Evolutionary conservation across 2,329 filamentous ascomycete genomes (phyloP).

Genomic region (Penicillium oxalicum): DNA sequence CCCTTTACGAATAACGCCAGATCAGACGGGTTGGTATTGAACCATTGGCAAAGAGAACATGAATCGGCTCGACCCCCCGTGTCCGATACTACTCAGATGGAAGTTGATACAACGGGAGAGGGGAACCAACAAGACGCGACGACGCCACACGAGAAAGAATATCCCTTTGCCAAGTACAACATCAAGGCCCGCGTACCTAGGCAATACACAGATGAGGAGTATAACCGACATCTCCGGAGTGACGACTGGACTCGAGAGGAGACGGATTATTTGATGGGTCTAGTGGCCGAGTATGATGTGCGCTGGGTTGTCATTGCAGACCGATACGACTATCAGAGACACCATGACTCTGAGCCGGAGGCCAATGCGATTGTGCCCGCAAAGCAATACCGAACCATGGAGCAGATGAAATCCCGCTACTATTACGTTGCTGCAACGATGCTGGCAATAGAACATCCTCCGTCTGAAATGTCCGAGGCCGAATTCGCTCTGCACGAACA

Average conservation of each 20-base stretch:
- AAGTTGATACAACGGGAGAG: conserved; percentile 36
- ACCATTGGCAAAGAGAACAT: conserved; percentile 72
- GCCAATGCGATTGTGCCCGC: conserved; percentile 32
- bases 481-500: conserved; percentile 79
- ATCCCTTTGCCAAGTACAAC: conserved; percentile 79
- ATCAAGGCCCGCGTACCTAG: conserved; percentile 69
- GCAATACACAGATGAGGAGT: conserved; percentile 77
- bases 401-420: conserved; percentile 86
- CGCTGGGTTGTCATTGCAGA: conserved; percentile 91
- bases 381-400: conserved; percentile 61
- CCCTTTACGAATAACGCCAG: conserved; percentile 75
- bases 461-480: conserved; percentile 77
- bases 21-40: conserved; percentile 62
- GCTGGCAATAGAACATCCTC: conserved; percentile 72
- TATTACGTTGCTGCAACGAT: conserved; percentile 80
- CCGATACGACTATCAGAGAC: conserved; percentile 66
- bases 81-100: conserved; percentile 34
- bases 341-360: conserved; percentile 24
- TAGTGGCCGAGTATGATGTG: conserved; percentile 73
- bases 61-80: conserved; percentile 38
- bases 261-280: conserved; percentile 79
- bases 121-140: conserved; percentile 29
- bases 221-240: conserved; percentile 65
- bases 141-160: conserved; percentile 41
- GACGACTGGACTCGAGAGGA: conserved; percentile 85